Evolutionary conservation across 2,329 filamentous ascomycete species (phyloP), one percentile per base, ranked within the genome.

Genomic region (Periglandula ipomoeae): DNA sequence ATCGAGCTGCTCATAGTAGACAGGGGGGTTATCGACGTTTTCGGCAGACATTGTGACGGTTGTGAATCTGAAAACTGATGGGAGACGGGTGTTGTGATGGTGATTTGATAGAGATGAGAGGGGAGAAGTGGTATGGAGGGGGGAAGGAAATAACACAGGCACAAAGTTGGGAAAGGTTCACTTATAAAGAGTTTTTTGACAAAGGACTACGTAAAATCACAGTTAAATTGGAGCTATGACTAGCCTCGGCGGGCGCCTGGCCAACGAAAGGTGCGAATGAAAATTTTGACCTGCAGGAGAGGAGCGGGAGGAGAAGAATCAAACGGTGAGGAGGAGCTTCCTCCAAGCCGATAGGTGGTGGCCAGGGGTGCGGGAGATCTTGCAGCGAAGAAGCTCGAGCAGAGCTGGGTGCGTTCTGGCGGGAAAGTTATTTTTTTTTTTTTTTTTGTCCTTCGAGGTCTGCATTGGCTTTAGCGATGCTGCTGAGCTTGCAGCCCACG

Each of bases 1-100:
- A 50, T 81, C 78, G 55, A 97, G 81, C 65, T 91, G 80, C 67
- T 89, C 85, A 67, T 88, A 90, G 51, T 76, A 78, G 53, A 84
- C 69, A 50, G 67, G 56, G 51, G 67, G 56, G 51, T 69, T 70
- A 23, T 68, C 62, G 51, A 64, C 53, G 51, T 63, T 56, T 43
- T 64, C 62, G 53, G 59, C 57, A 59, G 63, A 65, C 66, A 68
- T 68, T 50, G 42, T 61, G 55, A 40, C 46, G 49, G 52, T 48
- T 58, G 49, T 48, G 24, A 20, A 39, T 47, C 39, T 22, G 44
- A 35, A 50, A 20, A 39, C 47, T 45, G 37, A 44, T 47, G 24
- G 47, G 49, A 46, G 47, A 27, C 47, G 50, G 48, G 44, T 43
- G n/a, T 34, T 37, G 32, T 13, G 17, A 5, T 38, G n/a, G 34